A percentile compares a stretch with the other conserved stretches of the same genome.
phyloP scores from a whole-genome alignment of 768 basidiomycete genomes.

The Kwoniella dendrophila region DNA sequence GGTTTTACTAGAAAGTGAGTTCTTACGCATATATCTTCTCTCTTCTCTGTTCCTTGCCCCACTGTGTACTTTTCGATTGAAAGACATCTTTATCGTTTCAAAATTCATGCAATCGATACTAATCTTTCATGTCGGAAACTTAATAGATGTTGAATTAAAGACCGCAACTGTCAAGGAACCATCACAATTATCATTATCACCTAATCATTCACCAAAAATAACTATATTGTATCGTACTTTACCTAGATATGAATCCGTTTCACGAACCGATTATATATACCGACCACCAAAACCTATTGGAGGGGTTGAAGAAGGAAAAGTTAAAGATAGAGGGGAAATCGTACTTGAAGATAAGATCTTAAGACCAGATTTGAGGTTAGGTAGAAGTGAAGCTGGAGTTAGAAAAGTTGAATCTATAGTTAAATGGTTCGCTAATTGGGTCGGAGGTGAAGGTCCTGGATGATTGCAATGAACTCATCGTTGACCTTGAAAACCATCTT shows the following conservation, averaged over 20 bases:
- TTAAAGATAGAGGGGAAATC: constrained; percentile 13
- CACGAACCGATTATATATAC: constrained; percentile 9
- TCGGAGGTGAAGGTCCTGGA: constrained; percentile 37
- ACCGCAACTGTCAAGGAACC: constrained; percentile 31
- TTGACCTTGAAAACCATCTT: not conserved
- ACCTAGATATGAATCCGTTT: constrained; percentile 25
- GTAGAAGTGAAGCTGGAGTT: constrained; percentile 43
- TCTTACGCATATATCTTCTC: not conserved
- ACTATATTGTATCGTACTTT: constrained; percentile 46
- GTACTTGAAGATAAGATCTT: constrained; percentile 33
- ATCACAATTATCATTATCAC: constrained; percentile 29
- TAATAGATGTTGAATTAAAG: constrained; percentile 37
- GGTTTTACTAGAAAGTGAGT: constrained; percentile 46
- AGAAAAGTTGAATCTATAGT: constrained; percentile 40
- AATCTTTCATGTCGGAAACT: not conserved
- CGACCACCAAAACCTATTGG: not conserved
- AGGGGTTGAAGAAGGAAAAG: not conserved
- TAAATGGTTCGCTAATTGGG: constrained; percentile 47
- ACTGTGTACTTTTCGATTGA: not conserved
- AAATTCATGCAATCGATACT: not conserved
- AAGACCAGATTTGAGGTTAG: constrained; percentile 45
- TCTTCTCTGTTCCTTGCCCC: no score
- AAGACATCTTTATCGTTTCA: not conserved
- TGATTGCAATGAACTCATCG: no score
- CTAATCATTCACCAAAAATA: constrained; percentile 20